Conservation (phyloP, 2,329 filamentous ascomycete species). For the Ascochyta fabae region DNA sequence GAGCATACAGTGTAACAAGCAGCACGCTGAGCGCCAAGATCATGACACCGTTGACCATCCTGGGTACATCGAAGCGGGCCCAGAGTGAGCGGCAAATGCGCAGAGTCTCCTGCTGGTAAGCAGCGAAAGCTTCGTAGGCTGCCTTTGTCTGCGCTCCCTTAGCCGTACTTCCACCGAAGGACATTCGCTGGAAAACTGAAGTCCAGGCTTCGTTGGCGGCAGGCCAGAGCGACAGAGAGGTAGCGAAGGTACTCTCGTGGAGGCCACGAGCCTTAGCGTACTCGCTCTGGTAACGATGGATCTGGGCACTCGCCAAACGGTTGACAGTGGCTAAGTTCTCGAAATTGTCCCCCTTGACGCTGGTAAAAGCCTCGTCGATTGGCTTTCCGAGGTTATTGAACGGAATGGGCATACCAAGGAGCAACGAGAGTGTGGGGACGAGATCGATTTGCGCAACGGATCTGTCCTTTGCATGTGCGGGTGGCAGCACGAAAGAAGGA, state of each 20-base stretch:
- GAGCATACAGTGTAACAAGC: slow-evolving; percentile 75
- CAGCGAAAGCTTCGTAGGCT: slow-evolving; percentile 65
- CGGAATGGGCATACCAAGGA: slow-evolving; percentile 90
- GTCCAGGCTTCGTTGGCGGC: slow-evolving; percentile 63
- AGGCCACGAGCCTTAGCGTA: slow-evolving; percentile 78
- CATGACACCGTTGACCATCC: slow-evolving; percentile 80
- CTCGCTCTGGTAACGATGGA: slow-evolving; percentile 84
- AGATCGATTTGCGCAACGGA: slow-evolving; percentile 89
- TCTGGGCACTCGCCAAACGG: slow-evolving; percentile 80
- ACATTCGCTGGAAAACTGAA: slow-evolving; percentile 33
- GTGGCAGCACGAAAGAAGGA: slow-evolving; percentile 63
- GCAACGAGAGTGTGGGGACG: slow-evolving; percentile 86
- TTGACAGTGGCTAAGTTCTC: slow-evolving; percentile 78
- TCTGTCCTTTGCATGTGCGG: slow-evolving; percentile 75
- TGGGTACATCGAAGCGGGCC: slow-evolving; percentile 87
- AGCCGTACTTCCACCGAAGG: slow-evolving; percentile 45
- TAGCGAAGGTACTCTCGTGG: slow-evolving; percentile 64
- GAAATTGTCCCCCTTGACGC: slow-evolving; percentile 72
- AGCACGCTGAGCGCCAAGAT: slow-evolving; percentile 73
- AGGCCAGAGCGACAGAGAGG: slow-evolving; percentile 65
- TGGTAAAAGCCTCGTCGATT: slow-evolving; percentile 91
- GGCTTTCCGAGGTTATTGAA: slow-evolving; percentile 95
- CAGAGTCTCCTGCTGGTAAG: slow-evolving; percentile 81
- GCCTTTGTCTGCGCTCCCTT: slow-evolving; percentile 50
- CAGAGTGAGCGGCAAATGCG: slow-evolving; percentile 82